Conservation (phyloP, 2,329 filamentous ascomycete genomes). For the Talaromyces marneffei region DNA sequence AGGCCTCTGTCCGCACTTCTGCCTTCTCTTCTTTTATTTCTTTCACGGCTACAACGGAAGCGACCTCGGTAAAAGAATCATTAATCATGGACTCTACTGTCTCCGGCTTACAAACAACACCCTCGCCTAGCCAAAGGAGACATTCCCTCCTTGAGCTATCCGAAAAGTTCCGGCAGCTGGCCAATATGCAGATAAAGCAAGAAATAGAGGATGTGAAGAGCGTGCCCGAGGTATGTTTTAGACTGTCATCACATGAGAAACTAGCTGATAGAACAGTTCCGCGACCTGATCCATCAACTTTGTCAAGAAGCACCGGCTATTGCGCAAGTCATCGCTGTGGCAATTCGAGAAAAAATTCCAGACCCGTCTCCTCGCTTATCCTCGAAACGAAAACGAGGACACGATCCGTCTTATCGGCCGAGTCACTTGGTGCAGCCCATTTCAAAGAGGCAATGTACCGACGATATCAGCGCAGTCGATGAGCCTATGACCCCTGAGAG, state of each 20-base stretch:
- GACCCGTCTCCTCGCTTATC: not conserved
- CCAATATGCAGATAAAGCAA: not conserved
- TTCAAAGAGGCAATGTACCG: not conserved
- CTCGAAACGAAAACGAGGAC: not conserved
- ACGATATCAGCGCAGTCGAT: not conserved
- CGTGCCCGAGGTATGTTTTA: not conserved
- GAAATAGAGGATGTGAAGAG: not conserved
- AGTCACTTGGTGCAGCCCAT: not conserved
- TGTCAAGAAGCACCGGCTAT: not conserved
- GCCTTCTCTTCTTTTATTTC: not conserved
- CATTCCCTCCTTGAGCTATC: not conserved
- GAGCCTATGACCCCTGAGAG: not conserved
- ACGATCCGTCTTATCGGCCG: not conserved
- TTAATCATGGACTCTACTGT: not conserved
- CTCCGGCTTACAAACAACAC: not conserved
- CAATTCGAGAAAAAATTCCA: not conserved
- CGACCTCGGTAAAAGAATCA: not conserved
- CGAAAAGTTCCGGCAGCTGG: not conserved
- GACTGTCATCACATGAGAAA: not conserved
- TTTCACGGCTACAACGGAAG: not conserved
- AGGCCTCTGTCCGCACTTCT: not conserved
- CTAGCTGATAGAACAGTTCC: constrained; percentile 1
- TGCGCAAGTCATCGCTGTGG: not conserved
- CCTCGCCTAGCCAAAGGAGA: not conserved
- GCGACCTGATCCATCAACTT: not conserved